phyloP scores from a whole-genome alignment of 768 basidiomycete species.

The Termitomyces titanicus region DNA sequence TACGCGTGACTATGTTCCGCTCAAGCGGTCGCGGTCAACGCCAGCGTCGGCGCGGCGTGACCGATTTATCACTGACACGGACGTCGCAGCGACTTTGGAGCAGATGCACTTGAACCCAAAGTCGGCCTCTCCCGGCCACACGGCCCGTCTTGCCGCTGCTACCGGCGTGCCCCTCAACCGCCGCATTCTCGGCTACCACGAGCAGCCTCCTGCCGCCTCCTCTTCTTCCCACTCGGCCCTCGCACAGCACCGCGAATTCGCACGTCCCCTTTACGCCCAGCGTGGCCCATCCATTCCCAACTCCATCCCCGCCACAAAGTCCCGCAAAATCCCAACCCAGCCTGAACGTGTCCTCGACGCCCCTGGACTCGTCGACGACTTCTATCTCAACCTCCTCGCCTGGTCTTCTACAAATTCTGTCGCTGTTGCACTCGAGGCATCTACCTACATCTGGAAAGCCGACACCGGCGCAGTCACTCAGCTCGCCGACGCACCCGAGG shows the following conservation, averaged over 20 bases:
- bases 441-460: conserved; percentile 93
- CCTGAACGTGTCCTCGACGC: conserved; percentile 96
- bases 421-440: conserved; percentile 84
- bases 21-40: conserved; percentile 72
- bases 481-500: conserved; percentile 71
- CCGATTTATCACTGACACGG: conserved; percentile 65
- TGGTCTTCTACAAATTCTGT: conserved; percentile 88
- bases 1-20: conserved; percentile 73
- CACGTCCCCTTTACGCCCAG: conserved; percentile 66
- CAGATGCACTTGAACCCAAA: conserved; percentile 56
- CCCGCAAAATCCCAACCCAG: conserved; percentile 79
- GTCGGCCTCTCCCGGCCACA: conserved; percentile 69
- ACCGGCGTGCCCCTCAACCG: conserved; percentile 74
- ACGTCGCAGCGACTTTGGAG: conserved; percentile 64
- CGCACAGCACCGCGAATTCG: conserved; percentile 73
- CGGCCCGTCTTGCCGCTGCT: conserved; percentile 72
- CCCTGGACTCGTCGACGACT: conserved; percentile 91
- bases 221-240: conserved; percentile 71
- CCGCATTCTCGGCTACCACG: conserved; percentile 86
- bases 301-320: conserved; percentile 63
- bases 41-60: conserved; percentile 63
- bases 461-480: conserved; percentile 83
- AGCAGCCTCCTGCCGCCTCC: conserved; percentile 71
- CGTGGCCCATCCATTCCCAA: conserved; percentile 60
- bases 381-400: conserved; percentile 90